Base-by-base conservation (phyloP, 495 filamentous ascomycete species). In the Aspergillus carlsbadensis region DNA sequence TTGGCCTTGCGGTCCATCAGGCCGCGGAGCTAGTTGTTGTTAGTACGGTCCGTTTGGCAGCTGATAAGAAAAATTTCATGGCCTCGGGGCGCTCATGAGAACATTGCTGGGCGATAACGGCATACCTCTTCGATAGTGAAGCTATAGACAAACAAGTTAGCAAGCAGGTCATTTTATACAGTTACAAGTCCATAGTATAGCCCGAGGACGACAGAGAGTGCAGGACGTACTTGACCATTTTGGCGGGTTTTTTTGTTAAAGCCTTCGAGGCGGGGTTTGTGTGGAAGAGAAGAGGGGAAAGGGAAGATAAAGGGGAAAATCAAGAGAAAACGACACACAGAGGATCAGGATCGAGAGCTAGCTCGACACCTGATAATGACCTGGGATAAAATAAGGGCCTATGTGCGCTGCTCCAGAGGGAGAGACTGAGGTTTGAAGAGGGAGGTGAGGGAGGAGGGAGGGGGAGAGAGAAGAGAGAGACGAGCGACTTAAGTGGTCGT, bases 1-100 rank as follows among this genome's bases (percentile, higher is more conserved):
- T 98, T 98, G 71, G 87, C 88, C 79, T 88, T 85, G 75, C 89
- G 89, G 90, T 97, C 92, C 94, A 98, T 98, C 80, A 98, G 85
- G 61, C 64, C 70, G 79, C 94, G 91, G 84, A 98, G 89, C 87
- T 88, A 57, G 15, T 54, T 14, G 34, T 58, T 24, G 55, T 63
- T 57, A 63, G 60, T 51, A 45, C 55, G 22, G 51, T 3, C 18
- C 10, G 18, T 15, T 10, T 7, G 14, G 37, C 21, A 2, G 29
- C 17, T 22, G 33, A 21, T 44, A 15, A 18, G 39, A 36, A 51
- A 46, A 39, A 35, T 43, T 31, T 52, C 44, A 47, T 37, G 18
- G 7, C 42, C 42, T 42, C 42, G 50, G n/a, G 8, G n/a, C 26
- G 22, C 51, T 48, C 3, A n/a, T 34, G 34, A 37, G 15, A 8